Base-by-base conservation (phyloP, 331 rosid species). In the Rosa hybrid region DNA sequence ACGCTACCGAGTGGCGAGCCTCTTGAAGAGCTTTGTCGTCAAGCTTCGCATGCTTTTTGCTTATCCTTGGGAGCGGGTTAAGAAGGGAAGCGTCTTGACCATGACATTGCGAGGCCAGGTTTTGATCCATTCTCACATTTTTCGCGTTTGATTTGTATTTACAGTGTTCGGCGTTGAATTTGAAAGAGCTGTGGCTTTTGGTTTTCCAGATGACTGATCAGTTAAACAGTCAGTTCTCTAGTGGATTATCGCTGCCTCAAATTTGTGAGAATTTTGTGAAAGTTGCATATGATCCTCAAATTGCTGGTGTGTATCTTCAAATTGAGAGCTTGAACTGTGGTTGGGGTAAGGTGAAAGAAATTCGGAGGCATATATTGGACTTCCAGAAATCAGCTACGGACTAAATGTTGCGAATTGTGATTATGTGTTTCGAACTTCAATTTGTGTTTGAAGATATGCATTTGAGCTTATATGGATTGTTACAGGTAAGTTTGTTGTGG, bases 61-160 rank as follows among this genome's bases (percentile, higher is more conserved):
- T 27, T 1, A 27, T 27, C 30, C 30, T 27, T 27, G 30, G 30
- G 2, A 27, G 30, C 30, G 30, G 30, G 30, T 27, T 1, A 27
- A 27, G 30, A 82, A 90, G 73, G 97, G 96, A 71, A 86, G 88
- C 62, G 87, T 94, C 21, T 86, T 91, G 71, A 86, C 89, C 42
- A 83, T 94, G 89, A 91, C 86, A 80, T 74, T 94, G 84, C 95
- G 96, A 16, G 98, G 97, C 83, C 90, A 88, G 97, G 98, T 94
- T 79, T 27, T 7, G 1, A 41, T 16, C 23, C 27, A 0, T 34
- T 75, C 63, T 62, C 45, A 0, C 34, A 20, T 34, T 74, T 68
- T 67, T 50, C 2, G 16, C 16, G 13, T 38, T 57, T 44, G 30
- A 1, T 41, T 30, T n/a, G 2, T 18, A 7, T 7, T 38, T 53